These are phyloP conservation scores for Caulochytrium protostelioides DNA, from an alignment of 371 early-diverging fungal species.

Conservation along the genomic window DNA sequence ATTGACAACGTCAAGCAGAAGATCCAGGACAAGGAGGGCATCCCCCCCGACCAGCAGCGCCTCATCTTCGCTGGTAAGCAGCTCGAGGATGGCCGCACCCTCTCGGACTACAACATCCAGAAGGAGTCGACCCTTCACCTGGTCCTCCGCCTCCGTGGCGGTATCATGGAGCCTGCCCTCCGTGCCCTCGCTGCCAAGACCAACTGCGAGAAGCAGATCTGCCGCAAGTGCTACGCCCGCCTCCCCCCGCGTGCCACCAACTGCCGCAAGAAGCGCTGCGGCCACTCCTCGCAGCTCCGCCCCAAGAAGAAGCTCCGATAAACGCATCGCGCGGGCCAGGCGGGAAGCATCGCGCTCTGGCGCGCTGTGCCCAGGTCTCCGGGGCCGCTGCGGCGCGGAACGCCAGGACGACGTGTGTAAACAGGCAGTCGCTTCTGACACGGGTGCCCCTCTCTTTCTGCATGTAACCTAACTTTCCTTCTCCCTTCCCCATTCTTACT, in stretches of 20 bases:
- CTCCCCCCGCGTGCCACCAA: slow-evolving; percentile 98
- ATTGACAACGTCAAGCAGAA: slow-evolving; percentile 33
- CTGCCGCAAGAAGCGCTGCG: slow-evolving; percentile 99
- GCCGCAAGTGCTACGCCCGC: slow-evolving; percentile 98
- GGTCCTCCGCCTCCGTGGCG: slow-evolving; percentile 90
- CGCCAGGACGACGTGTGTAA: too few species aligned
- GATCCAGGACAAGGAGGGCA: slow-evolving; percentile 43
- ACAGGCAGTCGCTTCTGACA: too few species aligned
- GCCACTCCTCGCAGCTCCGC: slow-evolving; percentile 97
- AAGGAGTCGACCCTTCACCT: slow-evolving; percentile 96
- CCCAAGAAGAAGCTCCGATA: slow-evolving; percentile 77
- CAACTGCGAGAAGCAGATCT: slow-evolving; percentile 98
- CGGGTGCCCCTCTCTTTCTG: too few species aligned
- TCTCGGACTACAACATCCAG: slow-evolving; percentile 68
- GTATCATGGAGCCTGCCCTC: slow-evolving; percentile 92
- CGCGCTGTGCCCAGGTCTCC: too few species aligned
- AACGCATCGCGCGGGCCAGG: too few species aligned
- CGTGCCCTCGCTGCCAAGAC: slow-evolving; percentile 93
- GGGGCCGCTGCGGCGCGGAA: too few species aligned
- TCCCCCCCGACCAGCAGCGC: slow-evolving; percentile 66
- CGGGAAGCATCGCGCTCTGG: too few species aligned
- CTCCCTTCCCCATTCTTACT: too few species aligned
- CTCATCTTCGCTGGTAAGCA: slow-evolving; percentile 90
- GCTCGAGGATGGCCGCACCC: slow-evolving; percentile 62
- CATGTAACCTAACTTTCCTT: too few species aligned